Evolutionary conservation across 2,329 filamentous ascomycete genomes (phyloP).

Genomic region (Penicillium oxalicum): DNA sequence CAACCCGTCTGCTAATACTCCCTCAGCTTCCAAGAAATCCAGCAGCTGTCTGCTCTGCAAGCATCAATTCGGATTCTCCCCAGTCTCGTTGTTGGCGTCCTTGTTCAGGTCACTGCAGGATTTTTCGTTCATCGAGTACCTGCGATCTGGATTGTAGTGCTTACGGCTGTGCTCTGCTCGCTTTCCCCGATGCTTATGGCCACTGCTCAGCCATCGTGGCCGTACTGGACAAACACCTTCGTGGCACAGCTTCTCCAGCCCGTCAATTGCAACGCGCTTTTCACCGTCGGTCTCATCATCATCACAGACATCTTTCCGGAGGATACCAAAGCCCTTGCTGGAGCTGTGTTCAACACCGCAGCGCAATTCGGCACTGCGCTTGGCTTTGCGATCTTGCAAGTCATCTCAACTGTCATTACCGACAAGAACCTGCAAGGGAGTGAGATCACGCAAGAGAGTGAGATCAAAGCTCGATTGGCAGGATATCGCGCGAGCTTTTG

Average conservation of each 20-base stretch:
- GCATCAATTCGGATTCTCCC: slow-evolving; percentile 38
- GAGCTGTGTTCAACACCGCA: slow-evolving; percentile 12
- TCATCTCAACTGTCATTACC: slow-evolving; percentile 6
- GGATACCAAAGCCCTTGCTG: slow-evolving; percentile 6
- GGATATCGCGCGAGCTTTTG: slow-evolving; percentile 7
- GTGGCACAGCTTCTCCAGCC: slow-evolving; percentile 25
- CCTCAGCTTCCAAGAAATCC: slow-evolving; percentile 43
- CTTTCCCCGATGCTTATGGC: slow-evolving; percentile 52
- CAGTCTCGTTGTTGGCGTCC: slow-evolving; percentile 28
- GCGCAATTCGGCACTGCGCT: slow-evolving; percentile 9
- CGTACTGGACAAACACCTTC: slow-evolving; percentile 49
- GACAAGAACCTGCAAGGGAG: slow-evolving; percentile 1
- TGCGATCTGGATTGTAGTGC: slow-evolving; percentile 37
- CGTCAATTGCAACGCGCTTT: slow-evolving; percentile 1
- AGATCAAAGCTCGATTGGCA: background rate
- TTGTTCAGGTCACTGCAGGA: slow-evolving; percentile 43
- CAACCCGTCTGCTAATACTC: background rate
- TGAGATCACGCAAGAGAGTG: background rate
- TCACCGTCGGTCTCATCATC: slow-evolving; percentile 2
- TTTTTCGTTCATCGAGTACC: slow-evolving; percentile 43
- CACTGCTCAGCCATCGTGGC: slow-evolving; percentile 43
- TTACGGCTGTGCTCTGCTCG: slow-evolving; percentile 41
- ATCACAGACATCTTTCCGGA: slow-evolving; percentile 7
- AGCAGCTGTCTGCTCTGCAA: slow-evolving; percentile 40
- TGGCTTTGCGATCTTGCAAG: slow-evolving; percentile 7